Evolutionary conservation across 805 yeast species (phyloP).

Genomic region (Suhomyces sp.): DNA sequence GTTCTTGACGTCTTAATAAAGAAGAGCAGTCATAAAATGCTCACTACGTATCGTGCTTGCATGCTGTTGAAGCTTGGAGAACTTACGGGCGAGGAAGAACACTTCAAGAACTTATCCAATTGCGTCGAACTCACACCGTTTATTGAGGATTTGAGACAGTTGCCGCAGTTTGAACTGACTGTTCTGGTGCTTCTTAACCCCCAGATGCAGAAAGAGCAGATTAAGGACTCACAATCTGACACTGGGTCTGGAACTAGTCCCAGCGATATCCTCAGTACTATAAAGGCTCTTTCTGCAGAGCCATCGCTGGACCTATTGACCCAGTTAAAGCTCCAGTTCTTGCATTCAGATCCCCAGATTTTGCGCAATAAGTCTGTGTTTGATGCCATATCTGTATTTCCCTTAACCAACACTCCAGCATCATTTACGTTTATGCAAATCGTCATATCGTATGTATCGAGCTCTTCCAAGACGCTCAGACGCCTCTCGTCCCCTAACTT

Average conservation of each 20-base stretch:
- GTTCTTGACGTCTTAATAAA: conserved; percentile 13
- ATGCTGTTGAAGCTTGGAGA: conserved; percentile 6
- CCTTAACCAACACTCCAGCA: not conserved
- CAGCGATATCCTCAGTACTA: not conserved
- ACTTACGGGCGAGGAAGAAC: not conserved
- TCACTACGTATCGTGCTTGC: conserved; percentile 1
- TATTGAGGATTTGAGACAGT: conserved; percentile 3
- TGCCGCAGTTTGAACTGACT: not conserved
- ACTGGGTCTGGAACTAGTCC: not conserved
- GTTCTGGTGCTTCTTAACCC: not conserved
- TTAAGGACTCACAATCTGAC: not conserved
- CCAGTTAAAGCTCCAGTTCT: not conserved
- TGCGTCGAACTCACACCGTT: not conserved
- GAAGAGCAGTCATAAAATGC: not conserved
- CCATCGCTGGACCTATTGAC: not conserved
- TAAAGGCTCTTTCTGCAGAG: not conserved
- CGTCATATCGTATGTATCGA: conserved; percentile 1
- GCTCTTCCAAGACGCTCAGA: not conserved
- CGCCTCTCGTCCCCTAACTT: conserved; percentile 9
- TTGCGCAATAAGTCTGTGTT: conserved; percentile 2
- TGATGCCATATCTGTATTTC: not conserved
- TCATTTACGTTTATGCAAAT: conserved; percentile 3
- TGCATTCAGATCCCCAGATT: not conserved
- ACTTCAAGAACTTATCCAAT: not conserved
- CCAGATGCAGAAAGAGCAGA: not conserved